Percentiles rank a stretch among this genome's conserved stretches.
phyloP scores from a whole-genome alignment of 805 yeast genomes.

The Metschnikowia gelsemii region DNA sequence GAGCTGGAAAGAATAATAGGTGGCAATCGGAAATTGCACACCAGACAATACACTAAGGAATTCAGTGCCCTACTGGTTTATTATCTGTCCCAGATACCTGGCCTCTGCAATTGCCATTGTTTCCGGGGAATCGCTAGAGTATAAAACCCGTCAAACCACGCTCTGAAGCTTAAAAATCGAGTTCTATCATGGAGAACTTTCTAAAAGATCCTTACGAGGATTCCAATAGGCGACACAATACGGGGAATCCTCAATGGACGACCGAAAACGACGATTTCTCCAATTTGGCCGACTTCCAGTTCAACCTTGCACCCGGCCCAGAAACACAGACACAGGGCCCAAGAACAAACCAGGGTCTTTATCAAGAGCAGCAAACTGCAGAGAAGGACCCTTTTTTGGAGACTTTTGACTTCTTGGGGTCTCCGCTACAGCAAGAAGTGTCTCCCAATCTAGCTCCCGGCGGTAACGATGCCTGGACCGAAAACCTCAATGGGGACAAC shows the following conservation, averaged over 20 bases:
- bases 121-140: no score
- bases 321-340: constrained; percentile 3
- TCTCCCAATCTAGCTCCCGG: constrained; percentile 11
- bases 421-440: constrained; percentile 16
- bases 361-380: not conserved
- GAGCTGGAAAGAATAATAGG: no score
- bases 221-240: constrained; percentile 2
- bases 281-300: constrained; percentile 10
- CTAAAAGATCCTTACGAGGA: constrained; percentile 15
- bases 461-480: constrained; percentile 6
- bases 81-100: not conserved
- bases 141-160: no score
- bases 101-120: not conserved
- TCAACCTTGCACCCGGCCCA: constrained; percentile 9
- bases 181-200: constrained; percentile 13
- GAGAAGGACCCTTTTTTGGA: constrained; percentile 18
- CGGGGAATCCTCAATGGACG: constrained; percentile 1
- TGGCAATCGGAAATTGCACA: no score
- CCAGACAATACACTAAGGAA: constrained; percentile 2
- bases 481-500: constrained; percentile 6
- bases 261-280: constrained; percentile 2
- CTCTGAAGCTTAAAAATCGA: not conserved
- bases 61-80: not conserved
- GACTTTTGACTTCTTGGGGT: constrained; percentile 20
- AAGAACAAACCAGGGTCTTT: constrained; percentile 4